These are phyloP conservation scores for Smithsoniella earleae DNA, from an alignment of 163 green algal species.

Conservation along the genomic window DNA sequence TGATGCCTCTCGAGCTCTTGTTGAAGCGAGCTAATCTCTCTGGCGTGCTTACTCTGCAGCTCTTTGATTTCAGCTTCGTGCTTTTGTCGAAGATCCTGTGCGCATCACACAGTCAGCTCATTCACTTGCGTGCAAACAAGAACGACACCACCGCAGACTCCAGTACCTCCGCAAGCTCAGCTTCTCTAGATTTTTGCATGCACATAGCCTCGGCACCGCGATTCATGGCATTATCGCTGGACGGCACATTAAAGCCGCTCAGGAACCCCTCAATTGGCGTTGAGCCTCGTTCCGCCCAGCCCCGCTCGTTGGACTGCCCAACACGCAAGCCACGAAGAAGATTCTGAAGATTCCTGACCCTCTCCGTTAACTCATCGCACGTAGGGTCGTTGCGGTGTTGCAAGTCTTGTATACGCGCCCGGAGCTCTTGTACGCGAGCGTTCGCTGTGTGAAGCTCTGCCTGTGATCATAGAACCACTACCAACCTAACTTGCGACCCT, in stretches of 20 bases:
- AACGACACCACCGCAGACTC: neutral
- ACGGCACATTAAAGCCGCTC: neutral
- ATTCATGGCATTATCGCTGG: neutral
- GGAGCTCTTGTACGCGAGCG: constrained; percentile 15
- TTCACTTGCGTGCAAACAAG: neutral
- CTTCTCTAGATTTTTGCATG: constrained; percentile 8
- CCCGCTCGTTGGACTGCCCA: no score
- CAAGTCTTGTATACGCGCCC: neutral
- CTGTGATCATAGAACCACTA: no score
- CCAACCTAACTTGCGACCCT: no score
- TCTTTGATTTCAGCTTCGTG: neutral
- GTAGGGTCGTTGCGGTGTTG: neutral
- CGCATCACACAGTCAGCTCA: neutral
- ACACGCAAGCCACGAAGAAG: no score
- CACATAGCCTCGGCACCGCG: constrained; percentile 2
- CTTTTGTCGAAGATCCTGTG: no score
- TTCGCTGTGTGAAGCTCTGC: constrained; percentile 17
- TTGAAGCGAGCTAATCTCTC: neutral
- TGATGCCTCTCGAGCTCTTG: neutral
- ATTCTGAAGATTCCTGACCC: constrained; percentile 25
- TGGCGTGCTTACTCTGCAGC: neutral
- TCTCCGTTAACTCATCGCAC: neutral
- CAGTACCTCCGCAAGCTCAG: constrained; percentile 25
- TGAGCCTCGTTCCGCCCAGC: neutral
- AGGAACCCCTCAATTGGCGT: neutral